Evolutionary conservation across 2,329 filamentous ascomycete genomes (phyloP).

Genomic region (Magnaporthiopsis rhizophila): DNA sequence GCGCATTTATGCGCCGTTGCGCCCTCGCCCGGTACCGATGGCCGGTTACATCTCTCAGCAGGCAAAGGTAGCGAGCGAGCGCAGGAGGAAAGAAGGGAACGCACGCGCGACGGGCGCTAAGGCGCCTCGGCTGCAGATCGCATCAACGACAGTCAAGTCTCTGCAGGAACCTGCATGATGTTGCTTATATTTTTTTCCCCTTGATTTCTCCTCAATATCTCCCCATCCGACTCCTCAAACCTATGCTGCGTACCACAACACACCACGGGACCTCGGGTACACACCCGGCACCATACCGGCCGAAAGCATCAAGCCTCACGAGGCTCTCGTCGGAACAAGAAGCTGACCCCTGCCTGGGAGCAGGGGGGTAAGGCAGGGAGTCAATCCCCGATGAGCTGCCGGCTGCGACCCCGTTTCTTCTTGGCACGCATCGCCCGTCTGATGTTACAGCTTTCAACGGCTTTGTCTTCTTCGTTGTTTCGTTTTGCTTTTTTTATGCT

Average conservation of each 20-base stretch:
- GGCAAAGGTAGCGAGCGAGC: no score
- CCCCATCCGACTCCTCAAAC: background rate
- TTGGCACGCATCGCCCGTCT: background rate
- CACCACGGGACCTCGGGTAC: background rate
- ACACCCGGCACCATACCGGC: background rate
- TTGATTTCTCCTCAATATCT: no score
- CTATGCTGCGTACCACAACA: background rate
- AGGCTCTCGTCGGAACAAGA: background rate
- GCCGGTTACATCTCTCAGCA: no score
- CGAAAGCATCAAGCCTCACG: background rate
- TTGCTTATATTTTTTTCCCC: background rate
- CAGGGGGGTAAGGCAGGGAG: background rate
- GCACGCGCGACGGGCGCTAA: background rate
- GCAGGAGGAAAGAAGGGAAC: background rate
- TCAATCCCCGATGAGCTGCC: conserved; percentile 4
- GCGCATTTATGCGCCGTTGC: background rate
- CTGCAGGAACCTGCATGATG: background rate
- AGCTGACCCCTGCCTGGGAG: background rate
- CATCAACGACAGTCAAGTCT: background rate
- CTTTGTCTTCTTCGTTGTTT: conserved; percentile 4
- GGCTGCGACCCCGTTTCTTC: conserved; percentile 9
- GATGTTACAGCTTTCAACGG: conserved; percentile 1
- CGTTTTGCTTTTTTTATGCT: background rate
- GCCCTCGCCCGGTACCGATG: background rate
- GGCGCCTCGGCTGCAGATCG: background rate